A percentile compares a stretch with the other conserved stretches of the same genome.
These are phyloP conservation scores for Claviceps purpurea DNA, from an alignment of 2,329 filamentous ascomycete species.

Conservation along the genomic window DNA sequence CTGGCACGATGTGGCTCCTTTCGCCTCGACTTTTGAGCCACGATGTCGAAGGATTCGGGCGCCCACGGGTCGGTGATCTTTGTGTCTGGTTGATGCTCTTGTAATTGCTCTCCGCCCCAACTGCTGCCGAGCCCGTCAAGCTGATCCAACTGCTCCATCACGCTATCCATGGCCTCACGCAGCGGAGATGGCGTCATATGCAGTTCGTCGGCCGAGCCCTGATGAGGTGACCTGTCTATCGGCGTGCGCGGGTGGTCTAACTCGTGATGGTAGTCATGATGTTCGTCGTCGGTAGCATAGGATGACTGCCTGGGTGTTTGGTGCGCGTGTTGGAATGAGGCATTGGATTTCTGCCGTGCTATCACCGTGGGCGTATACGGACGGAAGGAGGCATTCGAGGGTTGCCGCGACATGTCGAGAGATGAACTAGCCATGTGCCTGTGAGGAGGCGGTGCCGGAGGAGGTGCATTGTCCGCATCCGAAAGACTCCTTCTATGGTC, in stretches of 20 bases:
- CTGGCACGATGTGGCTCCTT: constrained; percentile 15
- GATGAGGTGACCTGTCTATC: constrained; percentile 47
- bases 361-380: constrained; percentile 14
- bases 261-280: constrained; percentile 11
- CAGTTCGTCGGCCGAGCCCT: constrained; percentile 52
- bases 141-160: constrained; percentile 87
- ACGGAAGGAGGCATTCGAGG: constrained; percentile 25
- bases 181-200: constrained; percentile 81
- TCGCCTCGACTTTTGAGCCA: constrained; percentile 19
- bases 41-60: constrained; percentile 65
- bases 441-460: constrained; percentile 73
- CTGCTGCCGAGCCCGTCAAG: constrained; percentile 45
- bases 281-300: constrained; percentile 25
- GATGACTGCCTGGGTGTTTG: constrained; percentile 25
- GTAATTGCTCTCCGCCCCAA: constrained; percentile 29
- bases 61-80: constrained; percentile 68
- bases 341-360: constrained; percentile 22
- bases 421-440: constrained; percentile 42
- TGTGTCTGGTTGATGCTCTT: constrained; percentile 32
- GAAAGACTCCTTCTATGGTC: constrained; percentile 12
- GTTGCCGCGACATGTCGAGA: constrained; percentile 15
- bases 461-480: constrained; percentile 50
- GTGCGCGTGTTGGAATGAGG: constrained; percentile 18
- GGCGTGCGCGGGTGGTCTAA: constrained; percentile 33
- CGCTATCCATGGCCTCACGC: constrained; percentile 91